A percentile compares a stretch with the other conserved stretches of the same genome.
Evolutionary conservation across 2,329 filamentous ascomycete species (phyloP).

Genomic region (Lanzia echinophila): DNA sequence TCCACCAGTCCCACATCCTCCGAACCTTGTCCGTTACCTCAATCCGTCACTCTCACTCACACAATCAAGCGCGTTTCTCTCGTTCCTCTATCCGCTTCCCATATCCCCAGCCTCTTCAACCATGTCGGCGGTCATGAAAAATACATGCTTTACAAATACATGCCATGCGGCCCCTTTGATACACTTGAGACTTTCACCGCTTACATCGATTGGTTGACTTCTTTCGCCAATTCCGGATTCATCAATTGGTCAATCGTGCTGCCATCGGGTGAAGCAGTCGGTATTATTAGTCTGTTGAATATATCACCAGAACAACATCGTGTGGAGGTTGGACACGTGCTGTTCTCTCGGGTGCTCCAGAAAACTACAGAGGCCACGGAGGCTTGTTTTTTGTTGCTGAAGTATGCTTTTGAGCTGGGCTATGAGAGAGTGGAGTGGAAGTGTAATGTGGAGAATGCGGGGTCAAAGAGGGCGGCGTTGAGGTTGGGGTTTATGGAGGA

Average conservation of each 20-base stretch:
- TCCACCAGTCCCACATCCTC: neutral
- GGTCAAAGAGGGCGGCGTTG: slow-evolving; percentile 47
- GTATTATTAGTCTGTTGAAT: slow-evolving; percentile 38
- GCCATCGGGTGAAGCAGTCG: slow-evolving; percentile 29
- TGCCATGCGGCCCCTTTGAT: slow-evolving; percentile 33
- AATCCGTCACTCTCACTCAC: slow-evolving; percentile 4
- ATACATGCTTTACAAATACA: slow-evolving; percentile 36
- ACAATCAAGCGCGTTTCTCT: slow-evolving; percentile 16
- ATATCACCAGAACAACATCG: slow-evolving; percentile 42
- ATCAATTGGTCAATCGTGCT: slow-evolving; percentile 1
- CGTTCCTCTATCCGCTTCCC: slow-evolving; percentile 12
- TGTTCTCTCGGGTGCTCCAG: slow-evolving; percentile 45
- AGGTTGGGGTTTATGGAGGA: slow-evolving; percentile 54
- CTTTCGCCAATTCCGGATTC: neutral
- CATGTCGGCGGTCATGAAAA: slow-evolving; percentile 17
- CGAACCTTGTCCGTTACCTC: neutral
- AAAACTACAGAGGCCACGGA: slow-evolving; percentile 52
- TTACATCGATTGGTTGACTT: slow-evolving; percentile 16
- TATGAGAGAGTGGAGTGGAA: slow-evolving; percentile 60
- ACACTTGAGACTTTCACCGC: slow-evolving; percentile 27
- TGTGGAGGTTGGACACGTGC: slow-evolving; percentile 52
- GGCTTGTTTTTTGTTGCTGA: slow-evolving; percentile 48
- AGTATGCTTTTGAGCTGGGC: slow-evolving; percentile 46
- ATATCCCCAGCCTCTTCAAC: slow-evolving; percentile 19
- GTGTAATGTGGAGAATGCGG: slow-evolving; percentile 48